Base-by-base conservation (phyloP, 371 early-diverging fungal genomes). In the Mycotypha africana region DNA sequence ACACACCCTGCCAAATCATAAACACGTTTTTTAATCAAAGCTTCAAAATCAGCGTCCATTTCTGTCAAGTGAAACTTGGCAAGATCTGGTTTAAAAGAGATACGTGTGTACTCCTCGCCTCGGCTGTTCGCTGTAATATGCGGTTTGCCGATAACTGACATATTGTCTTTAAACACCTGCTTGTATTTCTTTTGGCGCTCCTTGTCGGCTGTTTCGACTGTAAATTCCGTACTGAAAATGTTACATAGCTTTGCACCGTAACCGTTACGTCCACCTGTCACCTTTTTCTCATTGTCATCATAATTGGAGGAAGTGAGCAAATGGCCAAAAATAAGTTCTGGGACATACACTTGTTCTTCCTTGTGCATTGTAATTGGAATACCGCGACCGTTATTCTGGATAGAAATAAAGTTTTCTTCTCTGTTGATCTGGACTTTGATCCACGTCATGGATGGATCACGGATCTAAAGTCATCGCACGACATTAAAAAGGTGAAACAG, bases 191-290 rank as follows among this genome's bases (percentile, higher is more conserved):
- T 76, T 25, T 81, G 72, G 17, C 76, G 73, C 17, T 70, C 72
- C 20, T 74, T 76, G 62, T 97, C 95, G 0, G 90, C 92, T 0
- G 99, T 99, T 70, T 99, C 99, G 9, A 99, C 93, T 25, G 81
- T 84, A 65, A 99, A 99, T 73, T 95, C 90, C 3, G 79, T 91
- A 56, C 91, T 91, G 58, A 99, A 99, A 41, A 99, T 99, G 59
- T 99, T 99, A 74, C 99, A 97, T 11, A 99, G 83, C 65, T 99
- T 99, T 30, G 99, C 99, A 45, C 99, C 99, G 64, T 95, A 99
- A 37, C 99, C 99, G 67, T 99, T 99, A 38, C 99, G 79, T 23
- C 99, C 99, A 60, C 99, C 99, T 6, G 96, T 94, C 16, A 96
- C 89, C 64, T 99, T 99, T 66, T 98, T 93, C 62, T 99, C 93